Percentiles rank a stretch among this genome's conserved stretches.
phyloP scores from a whole-genome alignment of 2,329 filamentous ascomycete genomes.

The Hymenoscyphus fraxineus region DNA sequence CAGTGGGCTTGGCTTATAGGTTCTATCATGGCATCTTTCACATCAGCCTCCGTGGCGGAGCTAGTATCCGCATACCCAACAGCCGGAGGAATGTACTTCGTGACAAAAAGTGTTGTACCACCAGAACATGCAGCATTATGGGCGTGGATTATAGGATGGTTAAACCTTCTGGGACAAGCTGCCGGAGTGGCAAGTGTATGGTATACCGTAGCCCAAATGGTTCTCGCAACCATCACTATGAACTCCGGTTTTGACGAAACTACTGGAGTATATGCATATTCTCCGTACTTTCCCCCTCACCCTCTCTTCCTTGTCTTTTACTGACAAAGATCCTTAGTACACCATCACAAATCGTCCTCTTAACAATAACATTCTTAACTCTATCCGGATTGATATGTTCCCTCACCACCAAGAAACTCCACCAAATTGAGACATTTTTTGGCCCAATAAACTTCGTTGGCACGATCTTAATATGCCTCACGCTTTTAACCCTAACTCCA shows the following conservation, averaged over 20 bases:
- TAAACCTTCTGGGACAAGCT: constrained; percentile 62
- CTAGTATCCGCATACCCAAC: constrained; percentile 64
- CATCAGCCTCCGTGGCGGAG: constrained; percentile 62
- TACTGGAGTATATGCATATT: constrained; percentile 45
- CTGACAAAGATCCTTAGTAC: constrained; percentile 39
- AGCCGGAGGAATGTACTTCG: constrained; percentile 65
- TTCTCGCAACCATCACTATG: constrained; percentile 59
- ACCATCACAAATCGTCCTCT: constrained; percentile 53
- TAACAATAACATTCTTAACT: constrained; percentile 53
- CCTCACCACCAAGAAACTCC: constrained; percentile 55
- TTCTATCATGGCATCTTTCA: constrained; percentile 60
- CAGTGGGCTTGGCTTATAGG: constrained; percentile 62
- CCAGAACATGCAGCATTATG: constrained; percentile 57
- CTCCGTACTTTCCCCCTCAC: constrained; percentile 45
- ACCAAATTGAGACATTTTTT: constrained; percentile 60
- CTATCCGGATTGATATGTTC: constrained; percentile 57
- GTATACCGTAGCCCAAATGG: constrained; percentile 62
- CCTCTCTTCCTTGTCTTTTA: neutral
- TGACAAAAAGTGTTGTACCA: constrained; percentile 62
- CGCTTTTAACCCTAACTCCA: constrained; percentile 54
- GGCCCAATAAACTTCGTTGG: constrained; percentile 62
- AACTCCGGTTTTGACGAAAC: constrained; percentile 50
- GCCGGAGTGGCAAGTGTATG: constrained; percentile 59
- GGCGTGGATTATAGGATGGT: constrained; percentile 66
- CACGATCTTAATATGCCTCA: constrained; percentile 56